Conservation (phyloP, 352 stramenopile species). For the Pythium monospermum region DNA sequence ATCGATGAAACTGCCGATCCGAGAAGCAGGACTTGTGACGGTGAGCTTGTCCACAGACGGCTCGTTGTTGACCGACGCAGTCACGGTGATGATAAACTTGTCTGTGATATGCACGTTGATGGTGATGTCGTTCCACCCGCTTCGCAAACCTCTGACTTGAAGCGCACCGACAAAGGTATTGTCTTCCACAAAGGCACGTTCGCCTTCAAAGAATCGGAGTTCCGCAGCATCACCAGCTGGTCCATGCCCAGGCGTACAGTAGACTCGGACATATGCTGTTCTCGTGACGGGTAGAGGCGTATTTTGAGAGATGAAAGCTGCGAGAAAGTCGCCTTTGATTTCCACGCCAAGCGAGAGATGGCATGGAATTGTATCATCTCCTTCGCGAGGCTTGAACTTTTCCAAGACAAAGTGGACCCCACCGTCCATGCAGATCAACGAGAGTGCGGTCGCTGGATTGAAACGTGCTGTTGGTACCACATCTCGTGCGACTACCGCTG, state of each 20-base stretch:
- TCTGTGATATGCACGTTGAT: neutral
- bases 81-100: neutral
- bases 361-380: too few species aligned
- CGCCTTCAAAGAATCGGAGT: neutral
- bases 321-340: neutral
- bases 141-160: neutral
- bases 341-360: neutral
- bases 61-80: too few species aligned
- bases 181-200: neutral
- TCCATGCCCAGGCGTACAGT: neutral
- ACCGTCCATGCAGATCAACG: too few species aligned
- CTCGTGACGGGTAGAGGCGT: neutral
- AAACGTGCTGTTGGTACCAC: too few species aligned
- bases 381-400: too few species aligned
- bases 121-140: neutral
- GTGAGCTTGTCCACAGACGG: too few species aligned
- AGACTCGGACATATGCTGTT: neutral
- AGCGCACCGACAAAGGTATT: neutral
- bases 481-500: too few species aligned
- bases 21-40: too few species aligned
- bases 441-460: too few species aligned
- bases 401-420: too few species aligned
- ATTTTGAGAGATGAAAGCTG: neutral
- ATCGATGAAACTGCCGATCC: too few species aligned
- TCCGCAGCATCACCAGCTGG: neutral